Evolutionary conservation across 2,329 filamentous ascomycete genomes (phyloP).

Genomic region (Arthrocladium fulminans): DNA sequence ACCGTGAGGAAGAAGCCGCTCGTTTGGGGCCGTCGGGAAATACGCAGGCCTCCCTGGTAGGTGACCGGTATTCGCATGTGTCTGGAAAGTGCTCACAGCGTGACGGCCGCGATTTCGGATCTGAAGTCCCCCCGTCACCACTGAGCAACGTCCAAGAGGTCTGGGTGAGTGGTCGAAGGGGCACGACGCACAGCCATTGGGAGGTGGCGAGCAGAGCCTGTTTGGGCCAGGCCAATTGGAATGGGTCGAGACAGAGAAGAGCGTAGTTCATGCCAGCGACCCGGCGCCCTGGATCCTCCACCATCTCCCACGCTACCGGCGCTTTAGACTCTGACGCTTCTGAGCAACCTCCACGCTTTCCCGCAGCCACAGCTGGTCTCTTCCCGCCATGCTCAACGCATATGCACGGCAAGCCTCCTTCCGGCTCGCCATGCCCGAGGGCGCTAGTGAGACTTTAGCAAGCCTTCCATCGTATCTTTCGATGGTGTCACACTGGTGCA

Average conservation of each 20-base stretch:
- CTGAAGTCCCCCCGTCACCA: too few relatives aligned
- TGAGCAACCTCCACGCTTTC: conserved; percentile 11
- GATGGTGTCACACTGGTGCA: background rate
- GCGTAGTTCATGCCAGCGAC: conserved; percentile 3
- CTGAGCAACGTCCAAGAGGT: background rate
- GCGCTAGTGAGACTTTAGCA: conserved; percentile 7
- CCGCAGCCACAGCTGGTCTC: conserved; percentile 11
- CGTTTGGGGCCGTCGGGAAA: background rate
- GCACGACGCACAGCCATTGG: too few relatives aligned
- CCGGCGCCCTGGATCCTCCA: conserved; percentile 6
- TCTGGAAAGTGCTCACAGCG: too few relatives aligned
- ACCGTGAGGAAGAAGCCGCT: background rate
- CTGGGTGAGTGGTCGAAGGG: background rate
- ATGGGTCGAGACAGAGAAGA: background rate
- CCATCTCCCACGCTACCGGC: conserved; percentile 6
- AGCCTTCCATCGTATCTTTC: conserved; percentile 10
- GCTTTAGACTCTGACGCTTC: conserved; percentile 4
- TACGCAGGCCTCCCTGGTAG: background rate
- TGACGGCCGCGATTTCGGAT: too few relatives aligned
- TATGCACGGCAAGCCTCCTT: conserved; percentile 12
- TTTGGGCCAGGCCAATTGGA: background rate
- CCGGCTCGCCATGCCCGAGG: conserved; percentile 17
- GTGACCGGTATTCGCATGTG: too few relatives aligned
- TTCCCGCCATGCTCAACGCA: conserved; percentile 8
- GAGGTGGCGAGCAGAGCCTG: background rate